phyloP scores from a whole-genome alignment of 371 early-diverging fungal genomes.

The Paraphysoderma sedebokerense region DNA sequence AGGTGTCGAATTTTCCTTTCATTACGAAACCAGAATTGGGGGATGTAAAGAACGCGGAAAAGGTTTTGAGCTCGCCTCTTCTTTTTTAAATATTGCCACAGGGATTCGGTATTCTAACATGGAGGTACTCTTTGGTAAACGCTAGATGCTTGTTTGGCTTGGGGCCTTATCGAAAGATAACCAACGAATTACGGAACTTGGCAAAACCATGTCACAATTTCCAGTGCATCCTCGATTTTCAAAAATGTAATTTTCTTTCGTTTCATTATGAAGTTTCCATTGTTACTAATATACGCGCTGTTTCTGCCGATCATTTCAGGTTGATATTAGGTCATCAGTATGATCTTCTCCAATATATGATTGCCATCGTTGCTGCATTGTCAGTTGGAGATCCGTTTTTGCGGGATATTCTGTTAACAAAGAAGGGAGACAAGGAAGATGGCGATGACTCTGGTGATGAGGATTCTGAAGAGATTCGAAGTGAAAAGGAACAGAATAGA shows the following conservation, averaged over 20 bases:
- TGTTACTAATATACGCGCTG: neutral
- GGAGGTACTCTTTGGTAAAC: neutral
- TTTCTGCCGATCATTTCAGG: constrained; percentile 15
- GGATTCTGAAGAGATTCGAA: constrained; percentile 5
- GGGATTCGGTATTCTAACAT: neutral
- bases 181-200: constrained; percentile 64
- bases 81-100: neutral
- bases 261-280: constrained; percentile 1
- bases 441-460: constrained; percentile 7
- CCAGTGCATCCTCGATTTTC: constrained; percentile 90
- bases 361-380: constrained; percentile 75
- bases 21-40: constrained; percentile 59
- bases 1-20: constrained; percentile 93
- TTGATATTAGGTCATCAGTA: constrained; percentile 69
- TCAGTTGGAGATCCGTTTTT: constrained; percentile 83
- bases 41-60: constrained; percentile 50
- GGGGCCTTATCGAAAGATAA: constrained; percentile 46
- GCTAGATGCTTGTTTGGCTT: constrained; percentile 34
- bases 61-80: constrained; percentile 6
- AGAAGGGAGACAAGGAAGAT: constrained; percentile 10
- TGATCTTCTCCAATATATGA: constrained; percentile 62
- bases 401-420: neutral
- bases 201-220: constrained; percentile 74
- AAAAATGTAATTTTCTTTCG: constrained; percentile 51
- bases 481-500: constrained; percentile 4